Evolutionary conservation across 1,139 yeast genomes (phyloP), one percentile per base, ranked within the genome.

Genomic region (Protomyces gravidus): DNA sequence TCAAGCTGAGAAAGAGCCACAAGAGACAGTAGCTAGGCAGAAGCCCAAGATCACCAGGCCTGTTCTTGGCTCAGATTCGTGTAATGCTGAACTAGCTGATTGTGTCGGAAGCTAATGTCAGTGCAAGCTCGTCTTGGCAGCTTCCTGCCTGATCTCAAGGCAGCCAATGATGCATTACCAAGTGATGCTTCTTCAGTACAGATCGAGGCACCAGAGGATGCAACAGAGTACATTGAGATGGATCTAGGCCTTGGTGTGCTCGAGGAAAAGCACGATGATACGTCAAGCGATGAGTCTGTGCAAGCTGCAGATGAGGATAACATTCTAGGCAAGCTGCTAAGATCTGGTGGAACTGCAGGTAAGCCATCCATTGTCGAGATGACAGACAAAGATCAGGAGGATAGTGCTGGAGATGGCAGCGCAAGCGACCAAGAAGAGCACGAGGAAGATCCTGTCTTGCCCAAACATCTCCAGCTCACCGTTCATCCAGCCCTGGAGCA

Each of bases 131-230:
- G 53, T 9, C 36, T 55, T 7, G 26, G 19, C 30, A 28, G 17
- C 5, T 55, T 55, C 32, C 26, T 55, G 32, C 59, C 59, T 4
- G 36, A 55, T 9, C 53, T 55, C 32, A 55, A 55, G 49, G 59
- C 59, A 9, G 59, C 59, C 11, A 55, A 55, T 40, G 59, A 55
- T n/a, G 48, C 48, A 4, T 25, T 55, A 32, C 53, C 53, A 3
- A 32, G 36, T 7, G 53, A 55, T 23, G 19, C 42, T 7, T 19
- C 47, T 19, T 11, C 39, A 6, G 26, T 55, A 11, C 42, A 55
- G 13, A 48, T 55, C n/a, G 59, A 55, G 26, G 48, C 26, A 7
- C 45, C 48, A 4, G 52, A 19, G 15, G 49, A 48, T 21, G 59
- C 30, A 6, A 32, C 21, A 5, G 36, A 48, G 42, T 55, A 55